Percentiles rank a stretch among this genome's conserved stretches.
Evolutionary conservation across 1,139 yeast species (phyloP).

Genomic region (Lodderomyces orthopsilosis): DNA sequence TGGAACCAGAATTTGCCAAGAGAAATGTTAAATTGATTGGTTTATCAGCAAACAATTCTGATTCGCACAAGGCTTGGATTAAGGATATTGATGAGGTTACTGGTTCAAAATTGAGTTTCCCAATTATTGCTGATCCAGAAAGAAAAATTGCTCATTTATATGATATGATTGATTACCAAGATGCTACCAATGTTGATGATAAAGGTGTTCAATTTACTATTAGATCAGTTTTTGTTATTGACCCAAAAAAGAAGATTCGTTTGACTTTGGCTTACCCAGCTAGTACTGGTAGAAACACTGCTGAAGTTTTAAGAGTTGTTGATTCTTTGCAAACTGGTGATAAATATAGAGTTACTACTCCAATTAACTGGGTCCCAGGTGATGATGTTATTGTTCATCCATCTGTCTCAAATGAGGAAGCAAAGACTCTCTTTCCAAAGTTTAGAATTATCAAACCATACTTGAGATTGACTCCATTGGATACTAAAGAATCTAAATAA

Average conservation of each 20-base stretch:
- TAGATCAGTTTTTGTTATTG: conserved; percentile 80
- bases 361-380: conserved; percentile 83
- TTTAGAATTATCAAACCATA: conserved; percentile 78
- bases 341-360: conserved; percentile 70
- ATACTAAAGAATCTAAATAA: conserved; percentile 9
- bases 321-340: conserved; percentile 81
- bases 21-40: conserved; percentile 78
- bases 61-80: conserved; percentile 76
- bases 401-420: conserved; percentile 65
- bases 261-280: conserved; percentile 78
- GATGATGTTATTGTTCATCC: conserved; percentile 85
- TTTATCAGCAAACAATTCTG: conserved; percentile 68
- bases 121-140: conserved; percentile 75
- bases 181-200: conserved; percentile 73
- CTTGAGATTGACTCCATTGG: conserved; percentile 45
- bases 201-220: conserved; percentile 73
- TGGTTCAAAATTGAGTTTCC: conserved; percentile 65
- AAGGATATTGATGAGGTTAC: conserved; percentile 79
- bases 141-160: conserved; percentile 66
- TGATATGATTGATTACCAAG: conserved; percentile 85
- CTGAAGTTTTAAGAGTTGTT: conserved; percentile 77
- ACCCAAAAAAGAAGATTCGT: conserved; percentile 73
- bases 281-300: conserved; percentile 84
- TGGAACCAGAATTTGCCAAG: conserved; percentile 77
- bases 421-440: conserved; percentile 69